These are phyloP conservation scores for Podospora anserina DNA, from an alignment of 495 filamentous ascomycete species.

Conservation along the genomic window DNA sequence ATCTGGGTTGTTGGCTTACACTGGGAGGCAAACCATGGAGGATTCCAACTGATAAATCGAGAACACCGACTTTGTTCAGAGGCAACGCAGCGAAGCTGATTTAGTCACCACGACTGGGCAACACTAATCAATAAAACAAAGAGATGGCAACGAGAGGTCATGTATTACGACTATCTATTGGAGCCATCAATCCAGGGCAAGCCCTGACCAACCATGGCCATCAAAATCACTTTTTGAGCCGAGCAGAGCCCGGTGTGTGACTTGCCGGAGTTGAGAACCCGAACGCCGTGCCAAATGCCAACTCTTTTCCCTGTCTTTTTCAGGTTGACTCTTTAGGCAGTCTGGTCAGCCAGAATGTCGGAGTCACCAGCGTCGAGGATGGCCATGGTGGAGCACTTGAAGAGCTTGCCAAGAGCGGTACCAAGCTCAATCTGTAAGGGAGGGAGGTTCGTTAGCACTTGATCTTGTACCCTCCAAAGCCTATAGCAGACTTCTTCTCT, in stretches of 20 bases:
- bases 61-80: background rate
- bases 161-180: constrained; percentile 31
- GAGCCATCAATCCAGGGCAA: constrained; percentile 7
- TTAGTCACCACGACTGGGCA: background rate
- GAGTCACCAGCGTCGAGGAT: constrained; percentile 97
- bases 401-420: constrained; percentile 59
- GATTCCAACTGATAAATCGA: background rate
- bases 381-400: constrained; percentile 86
- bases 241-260: constrained; percentile 28
- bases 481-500: constrained; percentile 71
- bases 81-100: no score
- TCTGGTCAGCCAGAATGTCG: constrained; percentile 79
- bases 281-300: constrained; percentile 40
- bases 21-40: background rate
- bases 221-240: constrained; percentile 16
- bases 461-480: constrained; percentile 80
- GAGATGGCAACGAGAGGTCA: constrained; percentile 21
- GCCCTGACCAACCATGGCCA: constrained; percentile 18
- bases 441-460: constrained; percentile 45
- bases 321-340: constrained; percentile 47
- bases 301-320: constrained; percentile 13
- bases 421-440: constrained; percentile 83
- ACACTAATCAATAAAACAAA: background rate
- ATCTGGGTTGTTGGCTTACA: background rate
- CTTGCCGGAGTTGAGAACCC: constrained; percentile 27